Evolutionary conservation across 225 moss, liverwort and hornwort species (phyloP), one percentile per base, ranked within the genome.

Genomic region (Sphagnum contortum): DNA sequence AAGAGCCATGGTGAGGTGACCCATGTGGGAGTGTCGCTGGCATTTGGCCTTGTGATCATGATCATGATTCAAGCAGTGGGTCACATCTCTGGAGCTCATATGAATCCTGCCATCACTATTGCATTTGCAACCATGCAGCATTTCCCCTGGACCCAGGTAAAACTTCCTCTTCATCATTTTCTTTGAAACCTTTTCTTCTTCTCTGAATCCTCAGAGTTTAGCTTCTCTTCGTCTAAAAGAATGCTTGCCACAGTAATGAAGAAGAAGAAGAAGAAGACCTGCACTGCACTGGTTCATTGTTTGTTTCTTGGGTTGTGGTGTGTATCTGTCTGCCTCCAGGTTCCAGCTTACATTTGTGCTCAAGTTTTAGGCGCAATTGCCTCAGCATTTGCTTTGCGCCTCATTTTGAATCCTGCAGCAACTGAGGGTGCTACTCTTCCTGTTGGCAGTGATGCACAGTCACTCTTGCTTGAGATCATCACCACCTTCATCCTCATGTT

Each of bases 401-500:
- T 67, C 12, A 69, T 82, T 12, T 76, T 82, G 1, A 64, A 79
- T 64, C 82, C 79, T 0, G 55, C 52, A 6, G 65, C 71, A 71
- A 62, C 75, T 3, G 82, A 79, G 0, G 79, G 79, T 14, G 82
- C 79, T 48, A 83, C 76, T 4, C 2, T 55, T 0, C 73, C 82
- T 8, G 29, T 68, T 72, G 0, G 79, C 76, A 29, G 49, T 11
- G 1, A 29, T 29, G 29, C 62, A 76, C 48, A 76, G 82, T 79
- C 2, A 59, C 6, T 74, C 79, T n/a, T 79, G 44, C 48, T 79
- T 55, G 79, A 83, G 59, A 76, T 83, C 13, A 58, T 79, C 79
- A 76, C 79, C 70, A 75, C 79, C 3, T 83, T 76, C 79, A 76
- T 64, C 49, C 82, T 83, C 69, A 83, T 83, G 82, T 79, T 83